Evolutionary conservation across 176 grass and related monocot species (phyloP), one percentile per base, ranked within the genome.

Genomic region (Puya raimondii): DNA sequence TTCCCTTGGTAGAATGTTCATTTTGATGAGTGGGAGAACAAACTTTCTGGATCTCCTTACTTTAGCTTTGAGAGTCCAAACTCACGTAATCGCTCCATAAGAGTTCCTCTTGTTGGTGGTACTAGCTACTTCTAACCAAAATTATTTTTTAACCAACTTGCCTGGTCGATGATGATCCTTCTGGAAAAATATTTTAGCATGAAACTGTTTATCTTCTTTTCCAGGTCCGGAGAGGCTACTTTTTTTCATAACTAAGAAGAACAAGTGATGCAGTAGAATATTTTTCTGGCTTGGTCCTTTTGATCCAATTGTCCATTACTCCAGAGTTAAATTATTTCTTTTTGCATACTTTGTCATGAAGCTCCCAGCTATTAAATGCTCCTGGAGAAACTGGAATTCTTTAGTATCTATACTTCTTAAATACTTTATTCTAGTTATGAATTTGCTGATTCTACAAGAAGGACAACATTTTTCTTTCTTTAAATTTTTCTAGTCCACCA

Each of bases 401-500:
- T 18, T 22, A 20, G 16, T 22, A 61, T 61, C 16, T 61, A 17
- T 61, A 18, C 7, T 58, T 58, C 18, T 61, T 61, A 61, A 22
- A 2, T 21, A 61, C 21, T 61, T 61, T 61, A 61, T 18, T 61
- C 56, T 22, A 2, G 56, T 61, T 10, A 18, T 42, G 33, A 42
- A 42, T 42, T 42, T 42, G 33, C 17, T 61, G 16, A 61, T 61
- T 16, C 56, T 72, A 47, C 59, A 47, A 17, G 56, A 73, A 48
- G 26, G 47, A 49, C 25, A 63, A 72, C 51, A 52, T 70, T 10
- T 75, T 80, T 68, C 20, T 66, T 75, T 50, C 5, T 16, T 81
- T 79, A 22, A 53, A 78, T 78, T 68, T 84, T 78, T 9, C 22
- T 72, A 97, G 94, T 79, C 82, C 54, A 84, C 76, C 1, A 92